Evolutionary conservation across 176 grass and related monocot genomes (phyloP).

Genomic region (Cenchrus purpureus): DNA sequence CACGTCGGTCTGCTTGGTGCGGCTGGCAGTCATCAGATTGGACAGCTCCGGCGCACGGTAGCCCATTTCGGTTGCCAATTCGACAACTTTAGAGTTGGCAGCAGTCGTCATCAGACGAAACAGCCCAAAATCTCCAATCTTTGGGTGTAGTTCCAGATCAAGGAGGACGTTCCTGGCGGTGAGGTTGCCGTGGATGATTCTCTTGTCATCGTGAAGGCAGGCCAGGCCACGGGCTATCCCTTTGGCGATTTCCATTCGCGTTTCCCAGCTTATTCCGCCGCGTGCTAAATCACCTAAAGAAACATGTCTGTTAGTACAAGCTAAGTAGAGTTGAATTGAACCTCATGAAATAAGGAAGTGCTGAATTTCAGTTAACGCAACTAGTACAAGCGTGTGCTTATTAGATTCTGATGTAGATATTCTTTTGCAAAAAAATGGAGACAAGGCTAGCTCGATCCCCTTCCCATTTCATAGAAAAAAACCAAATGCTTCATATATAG

Average conservation of each 20-base stretch:
- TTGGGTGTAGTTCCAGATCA: constrained; percentile 40
- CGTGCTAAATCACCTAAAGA: too few relatives aligned
- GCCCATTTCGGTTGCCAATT: too few relatives aligned
- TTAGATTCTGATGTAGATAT: too few relatives aligned
- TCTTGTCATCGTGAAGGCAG: constrained; percentile 46
- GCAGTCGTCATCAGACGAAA: constrained; percentile 39
- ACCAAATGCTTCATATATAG: too few relatives aligned
- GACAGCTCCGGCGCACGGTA: constrained; percentile 33
- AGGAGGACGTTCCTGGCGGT: constrained; percentile 56
- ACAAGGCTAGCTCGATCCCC: too few relatives aligned
- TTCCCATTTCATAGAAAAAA: too few relatives aligned
- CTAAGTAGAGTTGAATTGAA: too few relatives aligned
- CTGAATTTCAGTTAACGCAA: too few relatives aligned
- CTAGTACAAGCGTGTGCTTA: too few relatives aligned
- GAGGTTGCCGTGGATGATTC: constrained; percentile 54
- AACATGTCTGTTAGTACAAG: too few relatives aligned
- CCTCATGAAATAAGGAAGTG: too few relatives aligned
- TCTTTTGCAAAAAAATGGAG: too few relatives aligned
- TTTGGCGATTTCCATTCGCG: constrained; percentile 50
- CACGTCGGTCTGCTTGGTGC: constrained; percentile 40
- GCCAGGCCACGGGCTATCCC: constrained; percentile 49
- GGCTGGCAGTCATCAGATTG: constrained; percentile 11
- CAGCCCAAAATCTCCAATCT: constrained; percentile 51
- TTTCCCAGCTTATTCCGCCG: constrained; percentile 47
- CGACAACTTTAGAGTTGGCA: constrained; percentile 11